A percentile compares a stretch with the other conserved stretches of the same genome.
These are phyloP conservation scores for Arctostaphylos glauca DNA, from an alignment of 148 eudicot species.

Conservation along the genomic window DNA sequence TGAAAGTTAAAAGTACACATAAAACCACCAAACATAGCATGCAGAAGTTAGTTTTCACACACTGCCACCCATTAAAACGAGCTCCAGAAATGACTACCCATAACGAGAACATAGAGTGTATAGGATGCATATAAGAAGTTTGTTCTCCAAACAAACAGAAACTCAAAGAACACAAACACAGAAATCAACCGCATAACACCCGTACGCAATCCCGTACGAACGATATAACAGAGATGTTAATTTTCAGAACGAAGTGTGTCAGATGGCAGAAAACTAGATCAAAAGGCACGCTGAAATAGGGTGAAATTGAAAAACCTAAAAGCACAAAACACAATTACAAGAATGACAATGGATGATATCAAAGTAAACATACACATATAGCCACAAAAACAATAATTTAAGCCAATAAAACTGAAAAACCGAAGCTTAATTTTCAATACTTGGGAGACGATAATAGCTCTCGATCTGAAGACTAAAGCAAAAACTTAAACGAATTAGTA, in stretches of 20 bases:
- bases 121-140: background rate
- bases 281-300: background rate
- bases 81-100: background rate
- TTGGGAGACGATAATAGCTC: background rate
- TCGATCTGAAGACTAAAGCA: conserved; percentile 13
- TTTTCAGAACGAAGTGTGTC: background rate
- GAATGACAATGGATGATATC: background rate
- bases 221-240: background rate
- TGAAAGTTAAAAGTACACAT: background rate
- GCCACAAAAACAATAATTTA: too few species aligned
- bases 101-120: background rate
- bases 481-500: background rate
- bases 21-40: background rate
- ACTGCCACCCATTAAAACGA: background rate
- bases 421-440: background rate
- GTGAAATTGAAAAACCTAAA: background rate
- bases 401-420: background rate
- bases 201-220: background rate
- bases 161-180: background rate
- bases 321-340: background rate
- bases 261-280: background rate
- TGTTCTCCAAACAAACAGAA: background rate
- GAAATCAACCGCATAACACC: background rate
- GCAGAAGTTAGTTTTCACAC: background rate
- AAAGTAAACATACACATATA: background rate